Evolutionary conservation across 768 basidiomycete genomes (phyloP).

Genomic region (Atractiella rhizophila): DNA sequence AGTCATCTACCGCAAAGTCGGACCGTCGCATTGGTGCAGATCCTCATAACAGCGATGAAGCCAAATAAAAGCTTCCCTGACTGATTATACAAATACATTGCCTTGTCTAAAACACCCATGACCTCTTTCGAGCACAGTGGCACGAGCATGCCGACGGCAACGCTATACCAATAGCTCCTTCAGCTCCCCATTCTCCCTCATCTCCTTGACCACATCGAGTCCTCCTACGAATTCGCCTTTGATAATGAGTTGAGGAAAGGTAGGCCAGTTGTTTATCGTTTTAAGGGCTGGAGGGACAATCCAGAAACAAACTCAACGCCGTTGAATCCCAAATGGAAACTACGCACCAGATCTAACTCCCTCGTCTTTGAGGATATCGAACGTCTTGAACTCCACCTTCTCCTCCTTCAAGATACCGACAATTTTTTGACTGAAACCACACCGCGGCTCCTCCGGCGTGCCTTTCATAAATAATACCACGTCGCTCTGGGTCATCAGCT

Average conservation of each 20-base stretch:
- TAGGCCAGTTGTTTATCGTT: slow-evolving; percentile 69
- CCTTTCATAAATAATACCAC: slow-evolving; percentile 88
- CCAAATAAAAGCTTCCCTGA: too few species aligned
- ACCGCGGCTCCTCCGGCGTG: slow-evolving; percentile 44
- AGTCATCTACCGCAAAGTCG: too few species aligned
- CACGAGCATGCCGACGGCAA: too few species aligned
- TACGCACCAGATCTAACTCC: slow-evolving; percentile 47
- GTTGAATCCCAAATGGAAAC: not conserved
- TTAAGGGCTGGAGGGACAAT: slow-evolving; percentile 16
- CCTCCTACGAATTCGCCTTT: slow-evolving; percentile 89
- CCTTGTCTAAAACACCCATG: too few species aligned
- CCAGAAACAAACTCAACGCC: not conserved
- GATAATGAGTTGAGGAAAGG: slow-evolving; percentile 60
- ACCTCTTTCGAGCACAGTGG: too few species aligned
- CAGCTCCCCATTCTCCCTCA: slow-evolving; percentile 58
- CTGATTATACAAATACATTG: too few species aligned
- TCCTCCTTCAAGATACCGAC: slow-evolving; percentile 40
- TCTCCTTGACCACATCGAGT: slow-evolving; percentile 70
- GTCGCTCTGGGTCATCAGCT: slow-evolving; percentile 45
- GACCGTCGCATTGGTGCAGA: too few species aligned
- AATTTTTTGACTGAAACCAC: slow-evolving; percentile 61
- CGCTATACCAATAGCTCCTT: too few species aligned
- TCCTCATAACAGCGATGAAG: too few species aligned
- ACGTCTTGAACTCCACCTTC: slow-evolving; percentile 40
- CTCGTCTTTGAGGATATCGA: slow-evolving; percentile 64